phyloP scores from a whole-genome alignment of 2,329 filamentous ascomycete genomes.

The Gliomastix tumulicola region DNA sequence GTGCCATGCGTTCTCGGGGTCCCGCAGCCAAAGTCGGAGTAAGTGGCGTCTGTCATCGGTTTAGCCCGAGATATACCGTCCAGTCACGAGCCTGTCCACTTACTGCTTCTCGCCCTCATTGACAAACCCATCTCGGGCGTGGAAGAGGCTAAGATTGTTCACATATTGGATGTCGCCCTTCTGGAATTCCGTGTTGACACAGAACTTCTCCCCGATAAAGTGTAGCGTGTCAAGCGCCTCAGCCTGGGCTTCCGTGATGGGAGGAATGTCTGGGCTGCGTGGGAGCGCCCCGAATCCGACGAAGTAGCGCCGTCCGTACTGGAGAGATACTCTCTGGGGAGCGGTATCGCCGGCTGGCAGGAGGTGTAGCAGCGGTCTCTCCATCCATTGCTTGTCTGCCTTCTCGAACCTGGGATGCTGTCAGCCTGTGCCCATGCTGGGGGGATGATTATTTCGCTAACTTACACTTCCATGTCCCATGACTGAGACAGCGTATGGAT shows the following conservation, averaged over 20 bases:
- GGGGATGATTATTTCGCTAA: no score
- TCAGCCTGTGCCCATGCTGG: no score
- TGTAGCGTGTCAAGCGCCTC: constrained; percentile 46
- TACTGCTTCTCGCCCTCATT: constrained; percentile 35
- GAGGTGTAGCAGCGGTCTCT: constrained; percentile 48
- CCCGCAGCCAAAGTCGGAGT: constrained; percentile 41
- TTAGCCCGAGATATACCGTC: no score
- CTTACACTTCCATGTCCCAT: constrained; percentile 37
- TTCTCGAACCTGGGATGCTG: constrained; percentile 39
- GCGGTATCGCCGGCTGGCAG: constrained; percentile 34
- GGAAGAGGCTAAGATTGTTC: constrained; percentile 48
- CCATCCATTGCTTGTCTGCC: constrained; percentile 32
- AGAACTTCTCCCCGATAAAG: constrained; percentile 37
- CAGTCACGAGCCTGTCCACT: constrained; percentile 21
- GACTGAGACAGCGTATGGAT: constrained; percentile 46
- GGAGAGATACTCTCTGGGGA: constrained; percentile 49
- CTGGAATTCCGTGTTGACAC: constrained; percentile 35
- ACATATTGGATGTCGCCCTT: constrained; percentile 47
- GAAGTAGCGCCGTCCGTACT: constrained; percentile 53
- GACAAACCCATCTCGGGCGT: constrained; percentile 41
- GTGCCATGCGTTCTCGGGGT: constrained; percentile 40
- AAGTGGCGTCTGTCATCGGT: constrained; percentile 34
- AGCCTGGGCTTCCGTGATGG: constrained; percentile 45
- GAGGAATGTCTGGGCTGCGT: constrained; percentile 45
- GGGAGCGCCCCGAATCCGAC: constrained; percentile 50